Evolutionary conservation across 805 yeast species (phyloP).

Genomic region (Ogataea allantospora): DNA sequence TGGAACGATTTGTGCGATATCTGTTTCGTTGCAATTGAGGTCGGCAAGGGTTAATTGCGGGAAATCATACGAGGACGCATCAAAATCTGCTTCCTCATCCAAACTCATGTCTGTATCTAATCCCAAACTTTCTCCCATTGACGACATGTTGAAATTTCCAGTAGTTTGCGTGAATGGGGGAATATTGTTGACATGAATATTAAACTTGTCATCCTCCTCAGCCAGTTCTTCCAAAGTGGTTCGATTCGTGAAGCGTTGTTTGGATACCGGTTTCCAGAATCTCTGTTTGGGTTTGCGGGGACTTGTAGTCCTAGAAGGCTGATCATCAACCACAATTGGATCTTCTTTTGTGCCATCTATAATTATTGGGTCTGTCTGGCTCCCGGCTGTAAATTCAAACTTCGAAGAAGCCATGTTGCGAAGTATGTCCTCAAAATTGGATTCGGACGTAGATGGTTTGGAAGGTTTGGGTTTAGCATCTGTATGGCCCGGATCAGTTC

Average conservation of each 20-base stretch:
- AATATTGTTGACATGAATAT: slow-evolving; percentile 18
- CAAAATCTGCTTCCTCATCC: slow-evolving; percentile 2
- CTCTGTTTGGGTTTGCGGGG: slow-evolving; percentile 9
- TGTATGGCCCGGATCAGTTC: slow-evolving; percentile 26
- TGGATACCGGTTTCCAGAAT: slow-evolving; percentile 5
- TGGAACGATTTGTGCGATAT: slow-evolving; percentile 3
- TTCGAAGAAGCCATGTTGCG: neutral
- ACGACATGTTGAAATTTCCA: slow-evolving; percentile 31
- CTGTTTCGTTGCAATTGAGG: slow-evolving; percentile 20
- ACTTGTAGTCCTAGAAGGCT: slow-evolving; percentile 4
- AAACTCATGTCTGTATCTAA: slow-evolving; percentile 8
- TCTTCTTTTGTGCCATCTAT: slow-evolving; percentile 33
- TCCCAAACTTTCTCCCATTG: slow-evolving; percentile 22
- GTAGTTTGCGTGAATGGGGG: slow-evolving; percentile 33
- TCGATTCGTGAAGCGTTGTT: slow-evolving; percentile 4
- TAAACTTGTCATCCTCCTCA: slow-evolving; percentile 4
- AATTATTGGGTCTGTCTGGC: slow-evolving; percentile 27
- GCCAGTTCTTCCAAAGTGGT: slow-evolving; percentile 9
- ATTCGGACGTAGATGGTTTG: neutral
- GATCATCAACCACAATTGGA: slow-evolving; percentile 29
- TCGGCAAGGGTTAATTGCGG: slow-evolving; percentile 16
- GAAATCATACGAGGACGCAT: neutral
- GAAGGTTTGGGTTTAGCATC: neutral
- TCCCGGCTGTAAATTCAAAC: slow-evolving; percentile 12
- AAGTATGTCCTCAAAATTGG: neutral